These are phyloP conservation scores for Pichia sp. DNA, from an alignment of 1,139 yeast genomes.

Conservation along the genomic window DNA sequence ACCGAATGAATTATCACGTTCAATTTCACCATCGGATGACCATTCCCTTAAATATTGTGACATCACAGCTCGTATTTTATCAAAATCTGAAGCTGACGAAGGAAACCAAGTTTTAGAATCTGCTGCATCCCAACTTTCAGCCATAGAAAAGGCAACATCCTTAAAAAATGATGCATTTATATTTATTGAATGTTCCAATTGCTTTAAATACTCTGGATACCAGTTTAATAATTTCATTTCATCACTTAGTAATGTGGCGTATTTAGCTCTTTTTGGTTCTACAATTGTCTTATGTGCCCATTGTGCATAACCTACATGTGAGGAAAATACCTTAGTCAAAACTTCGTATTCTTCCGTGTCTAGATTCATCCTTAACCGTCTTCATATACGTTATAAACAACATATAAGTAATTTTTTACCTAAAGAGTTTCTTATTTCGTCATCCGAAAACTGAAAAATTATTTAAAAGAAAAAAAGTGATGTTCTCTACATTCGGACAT, in stretches of 20 bases:
- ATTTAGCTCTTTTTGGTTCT: conserved; percentile 31
- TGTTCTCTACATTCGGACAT: neutral
- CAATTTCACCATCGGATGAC: conserved; percentile 55
- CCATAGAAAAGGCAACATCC: conserved; percentile 41
- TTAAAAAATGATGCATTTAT: conserved; percentile 45
- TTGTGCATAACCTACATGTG: conserved; percentile 27
- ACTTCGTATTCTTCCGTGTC: conserved; percentile 26
- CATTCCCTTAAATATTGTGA: conserved; percentile 71
- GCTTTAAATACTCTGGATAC: conserved; percentile 42
- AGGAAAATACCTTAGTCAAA: conserved; percentile 24
- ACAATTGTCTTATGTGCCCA: conserved; percentile 30
- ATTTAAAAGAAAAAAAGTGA: neutral
- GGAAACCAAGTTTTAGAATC: conserved; percentile 27
- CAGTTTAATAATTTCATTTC: conserved; percentile 46
- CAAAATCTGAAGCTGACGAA: conserved; percentile 43
- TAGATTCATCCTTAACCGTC: neutral
- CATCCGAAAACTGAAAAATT: neutral
- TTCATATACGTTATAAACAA: too few relatives aligned
- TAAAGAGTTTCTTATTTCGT: too few relatives aligned
- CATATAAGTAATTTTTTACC: too few relatives aligned
- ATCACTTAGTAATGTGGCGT: conserved; percentile 31
- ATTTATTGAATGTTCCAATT: conserved; percentile 41
- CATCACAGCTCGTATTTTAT: conserved; percentile 56
- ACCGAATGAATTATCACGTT: conserved; percentile 44
- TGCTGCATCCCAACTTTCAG: conserved; percentile 48